phyloP scores from a whole-genome alignment of 768 basidiomycete species.

The Neoboletus subvelutipes region DNA sequence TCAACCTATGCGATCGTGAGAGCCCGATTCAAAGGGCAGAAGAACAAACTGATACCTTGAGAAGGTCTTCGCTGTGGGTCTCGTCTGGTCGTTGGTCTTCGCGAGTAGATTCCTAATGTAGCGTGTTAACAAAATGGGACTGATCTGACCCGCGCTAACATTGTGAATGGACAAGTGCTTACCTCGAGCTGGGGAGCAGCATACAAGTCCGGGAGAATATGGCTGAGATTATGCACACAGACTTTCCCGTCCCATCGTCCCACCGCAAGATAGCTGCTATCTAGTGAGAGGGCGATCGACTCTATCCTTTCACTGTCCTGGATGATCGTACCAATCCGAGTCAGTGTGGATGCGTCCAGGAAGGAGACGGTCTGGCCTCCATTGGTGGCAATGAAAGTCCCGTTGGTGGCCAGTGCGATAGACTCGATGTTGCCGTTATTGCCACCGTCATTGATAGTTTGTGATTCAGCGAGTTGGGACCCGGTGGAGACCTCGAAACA shows the following conservation, averaged over 20 bases:
- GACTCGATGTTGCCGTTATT: too few species aligned
- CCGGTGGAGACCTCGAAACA: neutral
- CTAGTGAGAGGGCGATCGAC: neutral
- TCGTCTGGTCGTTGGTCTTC: too few species aligned
- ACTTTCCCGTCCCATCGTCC: neutral
- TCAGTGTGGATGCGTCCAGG: neutral
- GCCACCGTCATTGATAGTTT: neutral
- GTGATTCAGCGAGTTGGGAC: neutral
- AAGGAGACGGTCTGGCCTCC: too few species aligned
- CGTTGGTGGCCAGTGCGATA: too few species aligned
- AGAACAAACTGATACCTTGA: neutral
- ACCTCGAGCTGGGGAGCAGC: neutral
- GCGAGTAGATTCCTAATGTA: too few species aligned
- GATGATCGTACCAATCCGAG: neutral
- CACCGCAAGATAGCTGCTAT: neutral
- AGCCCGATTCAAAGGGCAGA: too few species aligned
- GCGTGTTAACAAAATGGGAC: neutral
- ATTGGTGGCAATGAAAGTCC: too few species aligned
- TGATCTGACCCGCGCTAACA: neutral
- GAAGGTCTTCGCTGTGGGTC: neutral
- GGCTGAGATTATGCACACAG: neutral
- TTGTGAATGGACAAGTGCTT: neutral
- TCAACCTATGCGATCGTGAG: neutral
- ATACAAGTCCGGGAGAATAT: neutral
- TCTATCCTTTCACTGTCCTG: neutral